Conservation (phyloP, 192 early-diverging fungal species). For the Umbelopsis sp. region DNA sequence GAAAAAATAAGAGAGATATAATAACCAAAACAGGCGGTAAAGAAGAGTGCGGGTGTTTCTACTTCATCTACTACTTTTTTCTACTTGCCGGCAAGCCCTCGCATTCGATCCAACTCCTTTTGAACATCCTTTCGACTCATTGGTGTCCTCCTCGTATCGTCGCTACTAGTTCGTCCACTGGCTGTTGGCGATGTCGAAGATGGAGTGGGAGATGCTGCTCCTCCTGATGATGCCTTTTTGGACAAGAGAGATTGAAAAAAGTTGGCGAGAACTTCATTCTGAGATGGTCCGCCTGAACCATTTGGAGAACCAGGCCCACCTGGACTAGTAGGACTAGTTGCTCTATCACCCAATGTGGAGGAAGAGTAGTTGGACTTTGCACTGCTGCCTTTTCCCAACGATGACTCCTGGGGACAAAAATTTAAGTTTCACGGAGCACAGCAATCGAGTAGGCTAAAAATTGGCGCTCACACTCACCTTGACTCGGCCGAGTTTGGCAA, state of each 20-base stretch:
- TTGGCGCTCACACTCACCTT: background rate
- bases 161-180: conserved; percentile 15
- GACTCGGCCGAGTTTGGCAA: conserved; percentile 9
- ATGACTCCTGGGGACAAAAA: background rate
- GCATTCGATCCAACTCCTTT: conserved; percentile 37
- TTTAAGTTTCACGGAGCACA: no score
- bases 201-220: conserved; percentile 15
- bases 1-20: background rate
- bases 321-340: conserved; percentile 16
- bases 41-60: background rate
- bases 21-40: background rate
- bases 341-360: background rate
- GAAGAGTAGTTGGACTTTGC: background rate
- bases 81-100: conserved; percentile 26
- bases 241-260: conserved; percentile 89
- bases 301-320: conserved; percentile 21
- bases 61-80: conserved; percentile 13
- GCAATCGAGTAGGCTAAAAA: background rate
- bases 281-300: conserved; percentile 32
- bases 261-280: conserved; percentile 83
- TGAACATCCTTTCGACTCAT: conserved; percentile 38
- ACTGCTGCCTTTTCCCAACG: conserved; percentile 1
- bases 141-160: conserved; percentile 11
- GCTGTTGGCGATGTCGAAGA: conserved; percentile 13
- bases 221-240: conserved; percentile 45